Percentiles rank a stretch among this genome's conserved stretches.
phyloP scores from a whole-genome alignment of 2,329 filamentous ascomycete genomes.

The Aspergillus fischeri region DNA sequence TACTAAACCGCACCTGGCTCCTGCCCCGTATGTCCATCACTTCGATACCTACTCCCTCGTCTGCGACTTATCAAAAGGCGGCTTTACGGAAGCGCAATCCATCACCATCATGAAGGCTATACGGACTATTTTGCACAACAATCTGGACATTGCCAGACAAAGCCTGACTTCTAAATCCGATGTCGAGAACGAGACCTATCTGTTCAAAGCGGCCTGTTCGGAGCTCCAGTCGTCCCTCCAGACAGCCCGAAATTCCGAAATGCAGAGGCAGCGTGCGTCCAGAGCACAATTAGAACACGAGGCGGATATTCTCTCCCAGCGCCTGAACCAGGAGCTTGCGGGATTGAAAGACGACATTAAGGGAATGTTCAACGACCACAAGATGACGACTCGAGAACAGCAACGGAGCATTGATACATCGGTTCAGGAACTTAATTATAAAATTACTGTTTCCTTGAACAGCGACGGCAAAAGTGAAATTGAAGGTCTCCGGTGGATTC shows the following conservation, averaged over 20 bases:
- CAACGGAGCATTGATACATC: constrained; percentile 79
- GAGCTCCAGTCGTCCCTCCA: constrained; percentile 85
- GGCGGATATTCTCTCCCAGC: constrained; percentile 85
- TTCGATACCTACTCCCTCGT: constrained; percentile 94
- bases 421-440: constrained; percentile 94
- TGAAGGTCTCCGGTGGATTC: constrained; percentile 83
- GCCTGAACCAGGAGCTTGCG: constrained; percentile 75
- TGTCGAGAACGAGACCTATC: constrained; percentile 90
- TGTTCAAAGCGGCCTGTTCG: constrained; percentile 90
- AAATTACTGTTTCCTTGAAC: constrained; percentile 85
- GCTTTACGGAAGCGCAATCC: constrained; percentile 70
- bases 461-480: constrained; percentile 90
- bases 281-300: constrained; percentile 87
- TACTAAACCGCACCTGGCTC: constrained; percentile 57
- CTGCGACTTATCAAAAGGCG: constrained; percentile 66
- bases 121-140: constrained; percentile 68
- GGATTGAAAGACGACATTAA: constrained; percentile 87
- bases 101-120: constrained; percentile 91
- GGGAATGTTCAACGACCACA: constrained; percentile 92
- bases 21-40: constrained; percentile 84
- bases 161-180: constrained; percentile 85
- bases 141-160: constrained; percentile 74
- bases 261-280: constrained; percentile 78
- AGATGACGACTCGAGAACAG: constrained; percentile 85
- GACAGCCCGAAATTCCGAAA: constrained; percentile 69